These are phyloP conservation scores for Wallacemonas sp. DNA, from an alignment of 208 protist genomes.

Conservation along the genomic window DNA sequence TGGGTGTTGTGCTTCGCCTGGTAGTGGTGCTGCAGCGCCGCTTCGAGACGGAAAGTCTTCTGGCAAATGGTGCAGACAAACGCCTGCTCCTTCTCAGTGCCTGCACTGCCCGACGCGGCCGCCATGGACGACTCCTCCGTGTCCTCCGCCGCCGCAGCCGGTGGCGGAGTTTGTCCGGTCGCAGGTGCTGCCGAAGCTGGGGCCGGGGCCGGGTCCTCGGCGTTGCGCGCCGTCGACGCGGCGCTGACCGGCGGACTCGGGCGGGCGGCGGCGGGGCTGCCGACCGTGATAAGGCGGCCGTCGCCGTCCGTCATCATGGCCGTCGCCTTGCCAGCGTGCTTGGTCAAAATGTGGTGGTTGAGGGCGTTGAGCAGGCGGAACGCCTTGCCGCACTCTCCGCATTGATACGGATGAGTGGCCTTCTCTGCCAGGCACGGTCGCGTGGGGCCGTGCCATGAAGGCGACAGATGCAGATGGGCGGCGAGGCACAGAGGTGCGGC, in stretches of 20 bases:
- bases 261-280: neutral
- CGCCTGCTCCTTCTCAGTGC: slow-evolving; percentile 38
- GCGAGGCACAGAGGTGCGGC: neutral
- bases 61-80: slow-evolving; percentile 90
- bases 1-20: slow-evolving; percentile 91
- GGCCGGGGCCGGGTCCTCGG: no score
- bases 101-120: slow-evolving; percentile 32
- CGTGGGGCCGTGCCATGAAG: slow-evolving; percentile 13
- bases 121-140: neutral
- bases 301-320: slow-evolving; percentile 51
- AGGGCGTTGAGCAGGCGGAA: slow-evolving; percentile 89
- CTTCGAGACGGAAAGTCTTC: slow-evolving; percentile 88
- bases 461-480: neutral
- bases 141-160: neutral
- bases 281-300: slow-evolving; percentile 58
- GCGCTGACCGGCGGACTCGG: no score
- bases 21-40: slow-evolving; percentile 89
- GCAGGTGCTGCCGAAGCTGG: no score
- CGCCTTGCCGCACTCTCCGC: slow-evolving; percentile 77
- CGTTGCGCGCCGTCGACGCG: no score
- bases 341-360: slow-evolving; percentile 89
- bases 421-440: slow-evolving; percentile 14
- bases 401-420: slow-evolving; percentile 57
- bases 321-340: slow-evolving; percentile 75
- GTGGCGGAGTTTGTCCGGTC: slow-evolving; percentile 14